Conservation (phyloP, 164 flowering plant species). For the Amborella trichopoda region DNA sequence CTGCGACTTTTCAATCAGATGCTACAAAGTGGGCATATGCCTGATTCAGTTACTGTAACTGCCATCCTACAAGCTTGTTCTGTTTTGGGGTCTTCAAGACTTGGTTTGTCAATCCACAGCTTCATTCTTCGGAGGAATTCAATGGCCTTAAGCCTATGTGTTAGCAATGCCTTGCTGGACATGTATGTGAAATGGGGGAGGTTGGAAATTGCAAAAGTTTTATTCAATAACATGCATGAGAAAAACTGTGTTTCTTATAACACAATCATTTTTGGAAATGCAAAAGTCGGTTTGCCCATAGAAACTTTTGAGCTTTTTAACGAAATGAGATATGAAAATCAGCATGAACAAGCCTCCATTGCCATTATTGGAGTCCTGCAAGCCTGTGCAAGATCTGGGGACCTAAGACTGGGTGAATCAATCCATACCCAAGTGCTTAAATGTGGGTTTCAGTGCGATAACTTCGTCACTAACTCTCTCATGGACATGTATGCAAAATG, state of each 20-base stretch:
- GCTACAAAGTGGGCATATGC: slow-evolving; percentile 10
- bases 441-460: slow-evolving; percentile 15
- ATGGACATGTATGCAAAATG: slow-evolving; percentile 25
- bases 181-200: slow-evolving; percentile 24
- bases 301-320: slow-evolving; percentile 14
- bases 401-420: slow-evolving; percentile 13
- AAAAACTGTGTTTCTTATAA: slow-evolving; percentile 28
- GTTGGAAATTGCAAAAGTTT: slow-evolving; percentile 10
- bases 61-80: slow-evolving; percentile 19
- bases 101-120: slow-evolving; percentile 21
- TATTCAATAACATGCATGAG: slow-evolving; percentile 12
- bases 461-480: slow-evolving; percentile 17
- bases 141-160: slow-evolving; percentile 14
- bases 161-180: slow-evolving; percentile 27
- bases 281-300: slow-evolving; percentile 9
- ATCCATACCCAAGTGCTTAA: slow-evolving; percentile 18
- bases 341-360: slow-evolving; percentile 17
- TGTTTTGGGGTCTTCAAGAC: slow-evolving; percentile 15
- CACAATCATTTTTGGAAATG: slow-evolving; percentile 22
- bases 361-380: slow-evolving; percentile 20
- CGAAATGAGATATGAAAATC: slow-evolving; percentile 19
- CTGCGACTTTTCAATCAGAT: slow-evolving; percentile 17
- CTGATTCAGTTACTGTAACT: slow-evolving; percentile 24
- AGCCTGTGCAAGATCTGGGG: slow-evolving; percentile 12
- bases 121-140: slow-evolving; percentile 19